A percentile compares a stretch with the other conserved stretches of the same genome.
These are phyloP conservation scores for Pulveroboletus sp. DNA, from an alignment of 768 basidiomycete genomes.

Conservation along the genomic window DNA sequence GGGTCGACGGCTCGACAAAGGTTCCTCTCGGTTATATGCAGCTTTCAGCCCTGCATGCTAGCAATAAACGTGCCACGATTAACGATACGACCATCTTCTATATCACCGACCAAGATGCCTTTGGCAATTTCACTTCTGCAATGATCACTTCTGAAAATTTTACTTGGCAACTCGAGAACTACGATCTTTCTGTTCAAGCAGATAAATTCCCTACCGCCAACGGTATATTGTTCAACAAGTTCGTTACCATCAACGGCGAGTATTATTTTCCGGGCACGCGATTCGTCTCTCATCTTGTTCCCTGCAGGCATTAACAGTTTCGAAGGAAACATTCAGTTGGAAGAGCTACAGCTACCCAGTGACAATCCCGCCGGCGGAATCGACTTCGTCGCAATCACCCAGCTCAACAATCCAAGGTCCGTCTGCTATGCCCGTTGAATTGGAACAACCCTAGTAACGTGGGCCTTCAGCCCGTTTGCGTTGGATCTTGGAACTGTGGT, in stretches of 20 bases:
- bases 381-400: slow-evolving; percentile 56
- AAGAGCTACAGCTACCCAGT: slow-evolving; percentile 62
- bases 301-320: slow-evolving; percentile 59
- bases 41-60: slow-evolving; percentile 47
- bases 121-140: slow-evolving; percentile 56
- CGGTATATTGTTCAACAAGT: slow-evolving; percentile 63
- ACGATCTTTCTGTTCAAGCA: slow-evolving; percentile 59
- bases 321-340: slow-evolving; percentile 47
- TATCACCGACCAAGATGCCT: slow-evolving; percentile 54
- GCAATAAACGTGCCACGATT: slow-evolving; percentile 54
- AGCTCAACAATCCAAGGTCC: slow-evolving; percentile 57
- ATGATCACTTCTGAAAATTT: slow-evolving; percentile 69
- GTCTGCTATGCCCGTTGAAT: not conserved
- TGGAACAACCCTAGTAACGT: slow-evolving; percentile 1
- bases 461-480: slow-evolving; percentile 53
- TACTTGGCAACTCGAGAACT: slow-evolving; percentile 61
- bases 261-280: not conserved
- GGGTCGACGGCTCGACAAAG: slow-evolving; percentile 48
- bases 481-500: slow-evolving; percentile 65
- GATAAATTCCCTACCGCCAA: slow-evolving; percentile 65
- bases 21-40: slow-evolving; percentile 54
- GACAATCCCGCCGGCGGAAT: slow-evolving; percentile 69
- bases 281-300: not conserved
- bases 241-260: slow-evolving; percentile 53
- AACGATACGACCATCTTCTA: slow-evolving; percentile 59